Evolutionary conservation across 306 rosid genomes (phyloP).

Genomic region (Prinsepia uniflora): DNA sequence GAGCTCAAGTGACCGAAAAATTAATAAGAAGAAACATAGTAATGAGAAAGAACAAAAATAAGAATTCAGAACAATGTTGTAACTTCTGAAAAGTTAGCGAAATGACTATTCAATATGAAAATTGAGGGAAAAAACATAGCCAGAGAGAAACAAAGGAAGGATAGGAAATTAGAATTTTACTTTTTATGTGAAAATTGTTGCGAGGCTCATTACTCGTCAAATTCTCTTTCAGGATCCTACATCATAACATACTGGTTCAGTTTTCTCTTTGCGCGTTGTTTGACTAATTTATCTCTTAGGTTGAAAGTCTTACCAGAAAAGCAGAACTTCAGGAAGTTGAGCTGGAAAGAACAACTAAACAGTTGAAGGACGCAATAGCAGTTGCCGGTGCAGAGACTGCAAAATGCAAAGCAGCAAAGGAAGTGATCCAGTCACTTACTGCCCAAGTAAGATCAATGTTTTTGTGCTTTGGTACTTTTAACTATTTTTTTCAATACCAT

Average conservation of each 20-base stretch:
- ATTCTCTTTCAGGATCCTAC: neutral
- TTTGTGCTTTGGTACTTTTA: neutral
- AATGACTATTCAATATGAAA: neutral
- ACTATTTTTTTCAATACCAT: neutral
- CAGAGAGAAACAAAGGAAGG: neutral
- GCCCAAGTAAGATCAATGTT: conserved; percentile 66
- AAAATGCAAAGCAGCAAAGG: conserved; percentile 93
- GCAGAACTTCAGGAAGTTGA: conserved; percentile 86
- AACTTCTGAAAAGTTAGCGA: neutral
- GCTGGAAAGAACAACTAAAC: conserved; percentile 87
- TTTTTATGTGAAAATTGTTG: neutral
- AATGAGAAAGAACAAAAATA: neutral
- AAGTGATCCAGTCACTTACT: conserved; percentile 95
- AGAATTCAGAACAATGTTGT: neutral
- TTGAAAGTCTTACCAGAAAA: conserved; percentile 82
- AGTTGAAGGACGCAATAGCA: conserved; percentile 87
- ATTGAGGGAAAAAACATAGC: neutral
- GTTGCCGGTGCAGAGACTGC: conserved; percentile 87
- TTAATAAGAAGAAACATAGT: neutral
- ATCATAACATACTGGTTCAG: conserved; percentile 14
- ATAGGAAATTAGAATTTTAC: neutral
- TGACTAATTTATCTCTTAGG: conserved; percentile 44
- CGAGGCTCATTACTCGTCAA: neutral
- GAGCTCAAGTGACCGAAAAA: neutral
- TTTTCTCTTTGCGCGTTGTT: conserved; percentile 25